phyloP scores from a whole-genome alignment of 352 stramenopile genomes.

The Halophytophthora polymorphica region DNA sequence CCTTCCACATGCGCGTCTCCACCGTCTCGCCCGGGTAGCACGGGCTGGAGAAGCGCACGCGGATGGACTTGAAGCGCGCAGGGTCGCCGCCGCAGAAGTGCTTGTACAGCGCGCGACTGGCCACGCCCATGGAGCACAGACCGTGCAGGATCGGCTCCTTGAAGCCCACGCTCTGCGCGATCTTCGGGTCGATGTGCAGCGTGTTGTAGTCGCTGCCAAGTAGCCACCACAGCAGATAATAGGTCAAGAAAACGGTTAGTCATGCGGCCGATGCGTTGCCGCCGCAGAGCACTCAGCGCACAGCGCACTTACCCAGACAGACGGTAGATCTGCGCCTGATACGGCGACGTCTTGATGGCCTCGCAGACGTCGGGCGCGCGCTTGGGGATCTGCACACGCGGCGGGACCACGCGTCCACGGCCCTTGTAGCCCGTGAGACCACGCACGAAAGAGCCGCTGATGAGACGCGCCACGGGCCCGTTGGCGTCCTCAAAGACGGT shows the following conservation, averaged over 20 bases:
- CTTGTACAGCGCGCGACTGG: slow-evolving; percentile 75
- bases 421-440: slow-evolving; percentile 76
- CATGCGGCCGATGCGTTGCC: background rate
- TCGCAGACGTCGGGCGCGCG: slow-evolving; percentile 60
- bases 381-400: slow-evolving; percentile 73
- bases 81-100: slow-evolving; percentile 71
- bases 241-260: slow-evolving; percentile 1
- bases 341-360: slow-evolving; percentile 62
- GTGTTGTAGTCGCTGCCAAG: slow-evolving; percentile 89
- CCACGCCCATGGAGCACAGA: slow-evolving; percentile 91
- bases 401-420: slow-evolving; percentile 56
- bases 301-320: slow-evolving; percentile 72
- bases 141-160: slow-evolving; percentile 92
- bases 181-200: slow-evolving; percentile 90
- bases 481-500: slow-evolving; percentile 72
- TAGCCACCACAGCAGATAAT: background rate
- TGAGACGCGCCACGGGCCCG: slow-evolving; percentile 61
- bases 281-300: background rate
- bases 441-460: slow-evolving; percentile 81
- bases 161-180: slow-evolving; percentile 73
- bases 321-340: slow-evolving; percentile 90
- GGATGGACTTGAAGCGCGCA: slow-evolving; percentile 79
- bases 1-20: slow-evolving; percentile 81
- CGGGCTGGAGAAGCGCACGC: slow-evolving; percentile 85
- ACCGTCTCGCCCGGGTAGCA: slow-evolving; percentile 87